Evolutionary conservation across 805 yeast species (phyloP), one percentile per base, ranked within the genome.

Genomic region (Myxozyma geophila): DNA sequence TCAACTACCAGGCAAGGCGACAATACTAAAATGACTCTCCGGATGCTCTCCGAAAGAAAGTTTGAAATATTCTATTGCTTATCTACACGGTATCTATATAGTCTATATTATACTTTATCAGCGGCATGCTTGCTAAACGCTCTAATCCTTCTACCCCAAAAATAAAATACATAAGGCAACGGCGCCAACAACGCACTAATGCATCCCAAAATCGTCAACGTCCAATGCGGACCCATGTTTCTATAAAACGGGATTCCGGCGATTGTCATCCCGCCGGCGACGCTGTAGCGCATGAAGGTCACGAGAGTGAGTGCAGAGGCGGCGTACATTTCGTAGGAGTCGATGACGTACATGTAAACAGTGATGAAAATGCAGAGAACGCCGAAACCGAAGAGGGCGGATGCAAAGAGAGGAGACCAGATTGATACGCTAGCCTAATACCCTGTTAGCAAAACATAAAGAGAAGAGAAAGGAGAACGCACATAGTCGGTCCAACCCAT

Each of bases 241-340:
- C 76, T 74, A 70, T 82, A 82, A 83, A 84, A 81, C 66, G 82
- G 86, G 41, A 78, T 69, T 0, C 84, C 85, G 70, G 84, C 84
- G 28, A 83, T 72, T 0, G 87, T 86, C 75, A 84, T 83, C 1
- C 66, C 77, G 7, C 85, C 87, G 48, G 83, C 81, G 78, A 82
- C 78, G 0, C 76, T 69, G 59, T 83, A 79, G 73, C 88, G 78
- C 37, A 83, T 77, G 58, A 85, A 76, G 0, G 86, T 88, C 75
- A 89, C 90, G 8, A 95, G 93, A 41, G 95, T 93, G 63, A 90
- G 74, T 2, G 92, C 91, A n/a, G 90, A 85, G 0, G 96, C 96
- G 43, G 89, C 87, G 39, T 72, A 76, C 12, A 77, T 71, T 68
- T 82, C 76, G 69, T 80, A 80, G 36, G 78, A 80, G 61, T 79